Evolutionary conservation across 75 land plant genomes (phyloP).

Genomic region (Pinus albicaulis): DNA sequence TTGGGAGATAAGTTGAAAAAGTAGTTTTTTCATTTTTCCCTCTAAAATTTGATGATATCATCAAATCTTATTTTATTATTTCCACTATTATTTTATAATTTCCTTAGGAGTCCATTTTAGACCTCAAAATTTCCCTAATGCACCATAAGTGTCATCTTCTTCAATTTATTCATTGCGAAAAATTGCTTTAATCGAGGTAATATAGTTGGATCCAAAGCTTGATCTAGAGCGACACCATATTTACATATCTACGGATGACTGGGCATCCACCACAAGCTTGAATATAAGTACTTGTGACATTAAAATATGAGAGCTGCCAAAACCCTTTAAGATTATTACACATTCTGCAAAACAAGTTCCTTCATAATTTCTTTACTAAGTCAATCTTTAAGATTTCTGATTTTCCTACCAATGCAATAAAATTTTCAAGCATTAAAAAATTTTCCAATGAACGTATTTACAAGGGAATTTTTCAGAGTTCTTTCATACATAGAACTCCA

Average conservation of each 20-base stretch:
- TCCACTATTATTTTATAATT: no score
- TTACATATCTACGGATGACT: constrained; percentile 49
- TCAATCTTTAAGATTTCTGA: not conserved
- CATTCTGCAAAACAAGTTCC: not conserved
- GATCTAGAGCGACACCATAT: constrained; percentile 47
- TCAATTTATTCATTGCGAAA: constrained; percentile 40
- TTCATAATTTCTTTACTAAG: not conserved
- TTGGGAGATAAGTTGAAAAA: no score
- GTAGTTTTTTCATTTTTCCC: no score
- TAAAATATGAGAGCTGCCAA: no score
- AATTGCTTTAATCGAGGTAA: constrained; percentile 39
- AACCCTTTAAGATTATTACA: no score
- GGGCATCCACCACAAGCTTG: not conserved
- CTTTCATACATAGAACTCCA: constrained; percentile 66
- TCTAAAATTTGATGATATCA: no score
- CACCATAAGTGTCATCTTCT: constrained; percentile 35
- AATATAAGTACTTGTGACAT: not conserved
- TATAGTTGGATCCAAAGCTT: constrained; percentile 33
- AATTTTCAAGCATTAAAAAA: not conserved
- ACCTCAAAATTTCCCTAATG: no score
- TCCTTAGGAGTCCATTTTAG: no score
- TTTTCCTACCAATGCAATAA: not conserved
- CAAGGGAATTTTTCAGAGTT: not conserved
- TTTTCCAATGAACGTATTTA: not conserved
- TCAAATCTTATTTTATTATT: no score